Base-by-base conservation (phyloP, 148 eudicot genomes). In the Rhododendron griersonianum region DNA sequence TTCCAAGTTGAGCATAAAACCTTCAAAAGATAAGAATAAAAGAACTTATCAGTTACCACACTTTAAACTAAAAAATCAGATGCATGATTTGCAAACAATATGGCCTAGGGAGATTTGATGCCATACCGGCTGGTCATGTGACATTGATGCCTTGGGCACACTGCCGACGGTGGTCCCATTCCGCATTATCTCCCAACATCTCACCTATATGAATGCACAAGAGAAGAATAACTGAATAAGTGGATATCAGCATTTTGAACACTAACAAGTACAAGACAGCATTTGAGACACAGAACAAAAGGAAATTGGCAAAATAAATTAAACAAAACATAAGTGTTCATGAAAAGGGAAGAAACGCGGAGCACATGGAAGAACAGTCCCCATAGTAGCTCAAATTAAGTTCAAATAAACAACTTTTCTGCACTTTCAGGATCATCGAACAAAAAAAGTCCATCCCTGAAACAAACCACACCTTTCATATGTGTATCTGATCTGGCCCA, bases 1-100 rank as follows among this genome's bases (percentile, higher is more conserved):
- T 97, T 97, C 99, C 99, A 97, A 86, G 98, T 74, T 81, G 98
- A 94, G 89, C 99, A 97, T 48, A 97, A 80, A 74, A 93, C 98
- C 99, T 95, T 79, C 81, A 88, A 25, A 85, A 83, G 18, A 86
- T 23, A 48, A 85, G 44, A 11, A 69, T 61, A 28, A 28, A 67
- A 67, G 83, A 18, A 85, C 78, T 37, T 65, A 47, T 59, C 81
- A 80, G 48, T 16, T 55, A 78, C 37, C 7, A 39, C 11, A 69
- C 21, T 47, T 25, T 14, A 44, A 45, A 11, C 79, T 69, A 51
- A 16, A 85, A 37, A 45, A 55, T 33, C 61, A 78, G 6, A 82
- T 33, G 44, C 47, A 45, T 28, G 6, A 3, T 65, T 81, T 82
- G 84, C 11, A 61, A 82, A 44, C 10, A 67, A 45, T 7, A 37